Conservation (phyloP, 306 rosid species). For the Vigna radiata region DNA sequence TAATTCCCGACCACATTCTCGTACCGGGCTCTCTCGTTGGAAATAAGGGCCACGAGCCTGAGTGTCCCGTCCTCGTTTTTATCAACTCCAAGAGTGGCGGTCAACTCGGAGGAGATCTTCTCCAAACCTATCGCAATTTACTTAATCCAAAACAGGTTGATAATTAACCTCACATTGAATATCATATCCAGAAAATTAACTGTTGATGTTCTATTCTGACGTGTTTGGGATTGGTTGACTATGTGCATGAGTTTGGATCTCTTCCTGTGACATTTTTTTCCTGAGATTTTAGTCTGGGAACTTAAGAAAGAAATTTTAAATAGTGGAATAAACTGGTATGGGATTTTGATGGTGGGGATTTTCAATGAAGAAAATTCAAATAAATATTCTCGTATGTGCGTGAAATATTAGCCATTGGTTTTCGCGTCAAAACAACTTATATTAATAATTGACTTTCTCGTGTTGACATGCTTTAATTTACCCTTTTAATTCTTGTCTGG, state of each 20-base stretch:
- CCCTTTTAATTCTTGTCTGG: neutral
- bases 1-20: conserved; percentile 76
- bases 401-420: neutral
- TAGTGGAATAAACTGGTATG: neutral
- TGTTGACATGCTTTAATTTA: no score
- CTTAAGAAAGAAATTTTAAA: neutral
- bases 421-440: neutral
- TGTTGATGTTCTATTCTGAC: neutral
- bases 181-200: neutral
- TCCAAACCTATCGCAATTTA: conserved; percentile 61
- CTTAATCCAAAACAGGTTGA: conserved; percentile 73
- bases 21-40: conserved; percentile 53
- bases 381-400: neutral
- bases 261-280: neutral
- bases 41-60: conserved; percentile 48
- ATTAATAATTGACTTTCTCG: neutral
- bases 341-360: neutral
- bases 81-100: conserved; percentile 96
- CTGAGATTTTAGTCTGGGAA: neutral
- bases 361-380: neutral
- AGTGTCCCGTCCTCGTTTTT: conserved; percentile 81
- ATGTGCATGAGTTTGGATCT: neutral
- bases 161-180: neutral
- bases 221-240: neutral
- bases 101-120: conserved; percentile 90